Evolutionary conservation across 768 basidiomycete species (phyloP).

Genomic region (Boletus insuetus): DNA sequence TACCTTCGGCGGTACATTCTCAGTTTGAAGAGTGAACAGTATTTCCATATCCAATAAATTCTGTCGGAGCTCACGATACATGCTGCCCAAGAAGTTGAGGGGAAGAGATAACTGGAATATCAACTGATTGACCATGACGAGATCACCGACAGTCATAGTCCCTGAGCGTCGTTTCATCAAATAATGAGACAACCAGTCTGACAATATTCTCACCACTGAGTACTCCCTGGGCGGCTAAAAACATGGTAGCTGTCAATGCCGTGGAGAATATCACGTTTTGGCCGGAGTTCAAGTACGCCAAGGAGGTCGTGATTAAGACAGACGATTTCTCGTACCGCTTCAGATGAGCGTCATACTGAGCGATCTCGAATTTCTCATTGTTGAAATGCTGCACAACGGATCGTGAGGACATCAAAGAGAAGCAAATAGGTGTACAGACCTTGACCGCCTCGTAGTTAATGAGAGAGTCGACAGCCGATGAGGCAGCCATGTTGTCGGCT

Average conservation of each 20-base stretch:
- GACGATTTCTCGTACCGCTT: constrained; percentile 86
- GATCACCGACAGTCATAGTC: constrained; percentile 96
- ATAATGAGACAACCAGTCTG: background rate
- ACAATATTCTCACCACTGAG: constrained; percentile 59
- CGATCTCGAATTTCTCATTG: constrained; percentile 89
- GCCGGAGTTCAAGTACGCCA: constrained; percentile 92
- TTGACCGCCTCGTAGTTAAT: constrained; percentile 99
- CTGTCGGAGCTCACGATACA: constrained; percentile 95
- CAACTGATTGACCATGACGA: constrained; percentile 99
- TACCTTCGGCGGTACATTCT: constrained; percentile 71
- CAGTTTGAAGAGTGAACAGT: constrained; percentile 83
- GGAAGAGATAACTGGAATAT: constrained; percentile 97
- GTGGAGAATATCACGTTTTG: constrained; percentile 96
- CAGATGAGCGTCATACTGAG: constrained; percentile 89
- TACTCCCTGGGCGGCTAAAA: constrained; percentile 93
- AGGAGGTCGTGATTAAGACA: constrained; percentile 90
- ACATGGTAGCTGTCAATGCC: constrained; percentile 93
- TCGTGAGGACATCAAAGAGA: background rate
- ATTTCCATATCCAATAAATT: constrained; percentile 97
- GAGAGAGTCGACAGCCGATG: constrained; percentile 88
- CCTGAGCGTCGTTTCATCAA: constrained; percentile 43
- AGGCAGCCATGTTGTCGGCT: constrained; percentile 95
- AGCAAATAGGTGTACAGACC: constrained; percentile 41
- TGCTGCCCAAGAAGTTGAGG: constrained; percentile 94
- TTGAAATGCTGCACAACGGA: constrained; percentile 77